These are phyloP conservation scores for Chrysoporthe austroafricana DNA, from an alignment of 2,329 filamentous ascomycete genomes.

Conservation along the genomic window DNA sequence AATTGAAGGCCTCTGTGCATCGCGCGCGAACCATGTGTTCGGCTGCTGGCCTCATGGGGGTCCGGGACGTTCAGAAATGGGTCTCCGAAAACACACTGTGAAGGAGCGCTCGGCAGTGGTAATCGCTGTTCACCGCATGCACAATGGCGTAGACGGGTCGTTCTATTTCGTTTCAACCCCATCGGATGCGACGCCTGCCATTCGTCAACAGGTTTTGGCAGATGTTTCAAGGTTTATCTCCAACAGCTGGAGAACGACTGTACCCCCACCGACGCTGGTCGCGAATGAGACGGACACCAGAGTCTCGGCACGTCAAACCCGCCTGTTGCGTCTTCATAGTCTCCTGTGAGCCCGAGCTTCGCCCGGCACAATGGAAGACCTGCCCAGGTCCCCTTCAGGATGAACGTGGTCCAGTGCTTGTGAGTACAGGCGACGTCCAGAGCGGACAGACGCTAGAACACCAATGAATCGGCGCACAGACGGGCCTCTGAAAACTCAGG, in stretches of 20 bases:
- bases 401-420: background rate
- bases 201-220: conserved; percentile 8
- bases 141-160: conserved; percentile 24
- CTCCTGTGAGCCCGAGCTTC: conserved; percentile 2
- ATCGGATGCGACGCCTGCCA: conserved; percentile 11
- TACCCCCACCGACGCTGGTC: conserved; percentile 24
- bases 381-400: conserved; percentile 8
- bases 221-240: conserved; percentile 26
- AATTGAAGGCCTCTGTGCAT: conserved; percentile 20
- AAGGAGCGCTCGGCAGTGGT: conserved; percentile 19
- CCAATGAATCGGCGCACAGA: conserved; percentile 15
- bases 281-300: conserved; percentile 4
- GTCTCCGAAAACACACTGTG: conserved; percentile 6
- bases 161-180: conserved; percentile 10
- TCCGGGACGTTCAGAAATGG: conserved; percentile 11
- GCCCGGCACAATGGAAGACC: conserved; percentile 11
- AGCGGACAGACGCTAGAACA: conserved; percentile 25
- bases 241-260: conserved; percentile 17
- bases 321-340: conserved; percentile 1
- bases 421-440: conserved; percentile 5
- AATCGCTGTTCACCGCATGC: conserved; percentile 15
- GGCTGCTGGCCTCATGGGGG: conserved; percentile 14
- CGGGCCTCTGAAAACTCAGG: conserved; percentile 23
- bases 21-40: conserved; percentile 27
- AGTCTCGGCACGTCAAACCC: conserved; percentile 1